Evolutionary conservation across 345 rosid species (phyloP), one percentile per base, ranked within the genome.

Genomic region (Citrus reticulata): DNA sequence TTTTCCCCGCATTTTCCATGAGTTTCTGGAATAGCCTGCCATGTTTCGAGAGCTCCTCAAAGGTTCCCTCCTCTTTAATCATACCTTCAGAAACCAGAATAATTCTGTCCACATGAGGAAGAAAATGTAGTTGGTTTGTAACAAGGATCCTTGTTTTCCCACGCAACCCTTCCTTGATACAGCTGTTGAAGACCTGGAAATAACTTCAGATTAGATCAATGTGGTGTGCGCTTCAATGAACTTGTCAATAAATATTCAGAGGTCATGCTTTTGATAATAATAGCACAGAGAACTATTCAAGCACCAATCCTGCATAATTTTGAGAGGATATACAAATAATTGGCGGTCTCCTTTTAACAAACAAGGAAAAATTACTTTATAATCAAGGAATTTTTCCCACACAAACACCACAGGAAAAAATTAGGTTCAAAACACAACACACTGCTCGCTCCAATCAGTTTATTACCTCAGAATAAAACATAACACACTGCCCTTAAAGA

Each of bases 1-100:
- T 92, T 87, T 96, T 94, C 24, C 99, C 98, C 19, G 97, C 98
- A 85, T 94, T 96, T 85, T 92, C 96, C 98, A 96, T 94, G 51
- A 94, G 86, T 86, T 88, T 94, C 84, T 93, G 89, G 88, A 96
- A 93, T 61, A 93, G 78, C 76, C 19, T 70, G 57, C 99, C 98
- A 29, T 81, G 88, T 85, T 71, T 86, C 29, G 95, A 92, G 78
- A 96, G 89, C 86, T 93, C 99, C 86, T 89, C 89, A 72, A 89
- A 96, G 71, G 93, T 93, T 79, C 99, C 99, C 68, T 90, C 92
- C 83, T 94, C 99, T 82, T 90, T 90, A 70, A 96, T 88, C 84
- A 74, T 82, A 81, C 99, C 99, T 58, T 92, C 92, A 57, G 87
- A 84, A 46, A 94, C 91, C 70, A 96, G 77, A 69, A 96, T 78